Evolutionary conservation across 345 rosid genomes (phyloP).

Genomic region (Trapa bicornis): DNA sequence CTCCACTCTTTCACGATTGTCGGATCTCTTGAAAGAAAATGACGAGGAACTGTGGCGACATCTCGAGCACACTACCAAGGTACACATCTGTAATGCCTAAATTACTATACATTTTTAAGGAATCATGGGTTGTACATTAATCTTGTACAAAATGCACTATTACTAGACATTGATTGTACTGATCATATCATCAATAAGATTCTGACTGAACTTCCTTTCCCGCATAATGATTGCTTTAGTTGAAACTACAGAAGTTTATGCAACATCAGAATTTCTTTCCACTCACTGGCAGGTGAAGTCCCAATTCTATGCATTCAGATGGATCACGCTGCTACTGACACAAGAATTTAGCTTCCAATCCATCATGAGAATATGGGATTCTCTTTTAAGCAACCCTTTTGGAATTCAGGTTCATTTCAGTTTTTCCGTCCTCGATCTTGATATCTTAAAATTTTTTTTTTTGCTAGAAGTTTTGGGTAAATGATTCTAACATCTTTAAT

Average conservation of each 20-base stretch:
- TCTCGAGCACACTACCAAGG: constrained; percentile 48
- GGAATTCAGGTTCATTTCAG: constrained; percentile 37
- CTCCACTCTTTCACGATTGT: constrained; percentile 46
- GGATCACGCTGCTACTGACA: constrained; percentile 60
- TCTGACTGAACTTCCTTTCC: background rate
- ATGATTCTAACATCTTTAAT: background rate
- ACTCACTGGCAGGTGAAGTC: constrained; percentile 44
- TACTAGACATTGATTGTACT: no score
- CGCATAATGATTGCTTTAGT: background rate
- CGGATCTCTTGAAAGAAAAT: constrained; percentile 42
- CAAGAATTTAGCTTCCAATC: constrained; percentile 56
- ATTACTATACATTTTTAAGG: background rate
- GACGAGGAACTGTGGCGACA: constrained; percentile 65
- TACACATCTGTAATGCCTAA: background rate
- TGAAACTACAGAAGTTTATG: background rate
- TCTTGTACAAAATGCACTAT: no score
- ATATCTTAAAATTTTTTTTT: background rate
- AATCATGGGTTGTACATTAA: no score
- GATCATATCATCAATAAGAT: no score
- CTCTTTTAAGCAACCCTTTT: constrained; percentile 50
- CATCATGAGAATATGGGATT: constrained; percentile 66
- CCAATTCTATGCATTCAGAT: constrained; percentile 59
- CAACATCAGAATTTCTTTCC: background rate
- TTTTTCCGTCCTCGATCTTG: background rate
- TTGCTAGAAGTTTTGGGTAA: background rate